Base-by-base conservation (phyloP, 768 basidiomycete species). In the Russula sp. region DNA sequence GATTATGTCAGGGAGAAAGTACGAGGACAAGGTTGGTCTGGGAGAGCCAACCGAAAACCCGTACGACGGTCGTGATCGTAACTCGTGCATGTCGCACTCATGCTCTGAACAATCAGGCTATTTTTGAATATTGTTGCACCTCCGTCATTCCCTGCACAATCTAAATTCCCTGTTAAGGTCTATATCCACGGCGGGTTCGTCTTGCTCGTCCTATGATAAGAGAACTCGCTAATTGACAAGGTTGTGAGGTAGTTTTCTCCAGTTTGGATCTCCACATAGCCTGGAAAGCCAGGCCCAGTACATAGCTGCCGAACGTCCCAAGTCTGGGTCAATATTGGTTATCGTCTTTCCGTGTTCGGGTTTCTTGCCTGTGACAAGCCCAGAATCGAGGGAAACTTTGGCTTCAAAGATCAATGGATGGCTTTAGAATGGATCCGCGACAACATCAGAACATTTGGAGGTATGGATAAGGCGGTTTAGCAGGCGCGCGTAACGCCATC, bases 351-450 rank as follows among this genome's bases (percentile, higher is more conserved):
- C 0, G 88, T 81, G 1, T 88, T 91, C 69, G 90, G 90, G 0
- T 92, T 90, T 70, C 75, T 92, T 24, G 89, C 88, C 0, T 81
- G 80, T 67, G 85, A 87, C 51, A 73, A 81, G 63, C 88, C 87
- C 14, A 71, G 75, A 48, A 71, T 92, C 52, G 76, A 77, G 18
- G 90, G 90, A 3, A 92, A 92, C 70, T 92, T 86, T 72, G 89
- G 90, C 0, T 92, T 92, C 77, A 91, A 90, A 73, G 90, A 92
- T 70, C 88, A 89, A 69, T 91, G 89, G 89, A 70, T 88, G 22
- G 89, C 85, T 0, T 70, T 91, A n/a, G 76, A 82, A 68, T 91
- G 89, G 89, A 76, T 91, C 28, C 81, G 77, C 52, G 81, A 81
- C 20, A 88, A 91, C 68, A 89, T 92, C 24, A 73, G 73, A 44